A percentile compares a stretch with the other conserved stretches of the same genome.
These are phyloP conservation scores for Mitragyna speciosa DNA, from an alignment of 257 asterid genomes.

Conservation along the genomic window DNA sequence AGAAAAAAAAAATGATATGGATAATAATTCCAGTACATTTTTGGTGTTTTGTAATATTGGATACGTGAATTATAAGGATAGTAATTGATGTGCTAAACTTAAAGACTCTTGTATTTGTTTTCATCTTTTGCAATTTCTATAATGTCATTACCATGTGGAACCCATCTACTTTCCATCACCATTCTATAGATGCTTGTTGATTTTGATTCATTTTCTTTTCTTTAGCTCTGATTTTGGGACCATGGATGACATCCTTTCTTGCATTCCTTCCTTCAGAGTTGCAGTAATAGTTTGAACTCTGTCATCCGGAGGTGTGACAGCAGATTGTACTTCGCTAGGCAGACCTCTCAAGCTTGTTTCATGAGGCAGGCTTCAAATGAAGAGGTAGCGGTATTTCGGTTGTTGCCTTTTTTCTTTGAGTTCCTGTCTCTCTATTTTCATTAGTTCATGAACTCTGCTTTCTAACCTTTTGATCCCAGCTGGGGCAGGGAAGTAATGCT, in stretches of 20 bases:
- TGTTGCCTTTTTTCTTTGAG: neutral
- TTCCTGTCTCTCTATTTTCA: neutral
- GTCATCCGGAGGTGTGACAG: slow-evolving; percentile 61
- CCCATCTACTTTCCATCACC: neutral
- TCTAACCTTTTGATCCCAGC: slow-evolving; percentile 13
- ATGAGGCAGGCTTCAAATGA: slow-evolving; percentile 61
- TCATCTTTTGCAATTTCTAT: neutral
- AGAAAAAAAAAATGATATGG: neutral
- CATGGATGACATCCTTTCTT: slow-evolving; percentile 16
- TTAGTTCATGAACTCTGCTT: slow-evolving; percentile 8
- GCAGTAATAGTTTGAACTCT: slow-evolving; percentile 55
- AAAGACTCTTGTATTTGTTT: neutral
- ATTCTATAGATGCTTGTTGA: neutral
- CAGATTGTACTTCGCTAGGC: slow-evolving; percentile 66
- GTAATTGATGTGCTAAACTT: neutral
- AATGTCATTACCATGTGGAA: neutral
- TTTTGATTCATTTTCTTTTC: slow-evolving; percentile 1
- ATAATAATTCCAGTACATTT: neutral
- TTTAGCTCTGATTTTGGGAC: neutral
- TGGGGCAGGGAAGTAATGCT: slow-evolving; percentile 39
- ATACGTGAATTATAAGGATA: neutral
- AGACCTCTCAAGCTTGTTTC: slow-evolving; percentile 63
- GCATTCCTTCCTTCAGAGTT: slow-evolving; percentile 41
- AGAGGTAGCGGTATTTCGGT: slow-evolving; percentile 34
- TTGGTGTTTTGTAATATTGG: neutral